Base-by-base conservation (phyloP, 2,329 filamentous ascomycete genomes). In the Pseudogymnoascus sp. region DNA sequence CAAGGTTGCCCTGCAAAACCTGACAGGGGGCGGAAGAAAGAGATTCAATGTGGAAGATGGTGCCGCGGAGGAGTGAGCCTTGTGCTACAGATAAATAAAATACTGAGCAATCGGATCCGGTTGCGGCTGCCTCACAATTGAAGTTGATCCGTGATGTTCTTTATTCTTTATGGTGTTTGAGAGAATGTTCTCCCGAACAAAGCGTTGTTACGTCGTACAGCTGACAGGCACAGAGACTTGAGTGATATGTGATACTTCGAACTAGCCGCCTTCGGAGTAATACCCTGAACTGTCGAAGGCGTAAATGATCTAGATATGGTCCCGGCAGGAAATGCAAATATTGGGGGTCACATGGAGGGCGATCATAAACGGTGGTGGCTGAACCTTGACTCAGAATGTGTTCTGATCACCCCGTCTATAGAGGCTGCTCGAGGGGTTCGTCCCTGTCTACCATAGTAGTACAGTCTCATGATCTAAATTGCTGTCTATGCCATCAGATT, bases 1-100 rank as follows among this genome's bases (percentile, higher is more conserved):
- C 77, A 94, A 92, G 77, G 88, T 97, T 70, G 89, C 90, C 68
- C 79, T 96, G 70, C 91, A 96, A 76, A 87, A 91, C 74, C 86
- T 97, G 71, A 93, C 89, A 65, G 89, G 88, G 69, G 83, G 83
- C 71, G 89, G 89, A 69, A 85, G 92, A 70, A 91, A 88, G 76
- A 96, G 90, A 80, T 91, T 97, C 78, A 92, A 87, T 77, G 87
- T 96, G 77, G 88, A 79, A 79, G 82, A 90, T 63, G 81, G 82
- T 68, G 85, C 84, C 65, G 74, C 74, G 66, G 82, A 84, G 67
- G 75, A 67, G 59, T 71, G 63, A 69, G 65, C 14, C 28, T 6
- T 54, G 47, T 54, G 47, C 25, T 54, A 54, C 47, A 54, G 18
- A 32, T 32, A 6, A 54, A 32, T 18, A 14, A 41, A 50, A 54